Percentiles rank a stretch among this genome's conserved stretches.
phyloP scores from a whole-genome alignment of 805 yeast species.

The Kodamaea fukazawae region DNA sequence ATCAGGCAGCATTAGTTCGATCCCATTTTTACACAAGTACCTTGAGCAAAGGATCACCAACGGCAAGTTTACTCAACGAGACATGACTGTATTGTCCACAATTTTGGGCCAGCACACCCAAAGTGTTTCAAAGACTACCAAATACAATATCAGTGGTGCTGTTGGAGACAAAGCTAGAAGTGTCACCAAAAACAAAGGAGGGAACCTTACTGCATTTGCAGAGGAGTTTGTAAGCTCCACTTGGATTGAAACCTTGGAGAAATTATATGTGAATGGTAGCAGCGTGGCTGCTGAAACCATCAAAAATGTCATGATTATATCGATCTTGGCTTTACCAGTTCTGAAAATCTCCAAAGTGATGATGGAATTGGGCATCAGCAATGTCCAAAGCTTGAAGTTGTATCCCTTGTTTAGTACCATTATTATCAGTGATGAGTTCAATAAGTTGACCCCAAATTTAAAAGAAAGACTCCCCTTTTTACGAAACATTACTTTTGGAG shows the following conservation, averaged over 20 bases:
- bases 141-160: constrained; percentile 16
- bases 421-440: constrained; percentile 47
- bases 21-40: constrained; percentile 50
- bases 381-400: constrained; percentile 39
- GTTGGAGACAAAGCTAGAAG: constrained; percentile 15
- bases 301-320: constrained; percentile 50
- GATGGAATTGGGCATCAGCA: constrained; percentile 44
- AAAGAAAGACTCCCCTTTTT: constrained; percentile 51
- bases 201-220: constrained; percentile 38
- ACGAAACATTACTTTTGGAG: constrained; percentile 17
- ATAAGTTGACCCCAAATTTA: constrained; percentile 49
- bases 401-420: constrained; percentile 58
- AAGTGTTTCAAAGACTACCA: constrained; percentile 8
- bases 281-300: constrained; percentile 48
- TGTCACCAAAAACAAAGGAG: constrained; percentile 23
- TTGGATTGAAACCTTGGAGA: constrained; percentile 63
- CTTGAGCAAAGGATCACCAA: constrained; percentile 46
- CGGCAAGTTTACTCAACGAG: constrained; percentile 44
- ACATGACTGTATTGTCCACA: constrained; percentile 44
- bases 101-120: constrained; percentile 44
- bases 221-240: constrained; percentile 51
- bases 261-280: constrained; percentile 53
- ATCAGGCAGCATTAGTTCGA: constrained; percentile 47
- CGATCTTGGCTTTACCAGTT: constrained; percentile 48
- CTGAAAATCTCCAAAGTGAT: constrained; percentile 41